phyloP scores from a whole-genome alignment of 1,139 yeast genomes.

The Suhomyces bolitotheri region DNA sequence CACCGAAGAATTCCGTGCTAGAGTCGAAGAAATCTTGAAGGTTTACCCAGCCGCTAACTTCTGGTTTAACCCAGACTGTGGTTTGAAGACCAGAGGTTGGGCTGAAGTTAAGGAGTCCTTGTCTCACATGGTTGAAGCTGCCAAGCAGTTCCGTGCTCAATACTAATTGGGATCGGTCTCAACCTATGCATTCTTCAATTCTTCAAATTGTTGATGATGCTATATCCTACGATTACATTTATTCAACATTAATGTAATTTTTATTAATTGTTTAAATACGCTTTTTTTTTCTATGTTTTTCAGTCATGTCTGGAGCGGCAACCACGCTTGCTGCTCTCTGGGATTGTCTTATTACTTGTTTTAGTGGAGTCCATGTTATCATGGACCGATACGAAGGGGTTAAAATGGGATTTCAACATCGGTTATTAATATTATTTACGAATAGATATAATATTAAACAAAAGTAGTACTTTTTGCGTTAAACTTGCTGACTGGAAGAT shows the following conservation, averaged over 20 bases:
- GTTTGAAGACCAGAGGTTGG: slow-evolving; percentile 98
- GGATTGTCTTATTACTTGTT: slow-evolving; percentile 17
- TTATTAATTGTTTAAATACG: slow-evolving; percentile 6
- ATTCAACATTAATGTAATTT: slow-evolving; percentile 68
- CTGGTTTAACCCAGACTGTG: slow-evolving; percentile 99
- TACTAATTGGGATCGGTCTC: slow-evolving; percentile 1
- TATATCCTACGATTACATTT: slow-evolving; percentile 49
- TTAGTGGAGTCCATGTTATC: slow-evolving; percentile 8
- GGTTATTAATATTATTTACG: slow-evolving; percentile 13
- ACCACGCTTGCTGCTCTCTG: slow-evolving; percentile 13
- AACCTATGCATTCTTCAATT: slow-evolving; percentile 25
- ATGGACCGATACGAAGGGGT: slow-evolving; percentile 32
- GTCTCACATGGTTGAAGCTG: slow-evolving; percentile 98
- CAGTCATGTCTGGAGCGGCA: slow-evolving; percentile 9
- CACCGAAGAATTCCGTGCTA: slow-evolving; percentile 88
- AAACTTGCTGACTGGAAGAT: too few species aligned
- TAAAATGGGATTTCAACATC: slow-evolving; percentile 54
- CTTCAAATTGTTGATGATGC: slow-evolving; percentile 40
- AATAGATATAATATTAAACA: neutral
- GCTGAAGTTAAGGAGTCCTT: slow-evolving; percentile 81
- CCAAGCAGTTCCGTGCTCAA: slow-evolving; percentile 82
- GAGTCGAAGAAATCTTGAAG: slow-evolving; percentile 92
- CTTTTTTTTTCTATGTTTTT: slow-evolving; percentile 15
- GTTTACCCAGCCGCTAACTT: slow-evolving; percentile 96
- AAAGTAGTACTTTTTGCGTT: too few species aligned